phyloP scores from a whole-genome alignment of 2,329 filamentous ascomycete genomes.

The Botrytis tulipae region DNA sequence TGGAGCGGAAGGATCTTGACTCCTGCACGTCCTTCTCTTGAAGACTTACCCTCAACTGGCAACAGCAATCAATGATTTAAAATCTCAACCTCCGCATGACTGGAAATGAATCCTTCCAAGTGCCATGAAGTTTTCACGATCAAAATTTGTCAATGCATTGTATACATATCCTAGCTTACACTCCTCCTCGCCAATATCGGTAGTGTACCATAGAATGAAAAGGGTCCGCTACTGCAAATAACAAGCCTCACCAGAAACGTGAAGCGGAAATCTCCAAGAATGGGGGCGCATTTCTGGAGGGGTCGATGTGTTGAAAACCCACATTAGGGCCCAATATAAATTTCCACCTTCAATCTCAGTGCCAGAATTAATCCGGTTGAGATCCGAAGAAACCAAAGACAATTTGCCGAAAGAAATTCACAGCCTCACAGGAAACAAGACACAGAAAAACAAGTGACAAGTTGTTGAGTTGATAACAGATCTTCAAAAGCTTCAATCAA shows the following conservation, averaged over 20 bases:
- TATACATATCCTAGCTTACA: neutral
- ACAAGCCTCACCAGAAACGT: neutral
- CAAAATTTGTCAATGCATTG: slow-evolving; percentile 5
- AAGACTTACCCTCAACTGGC: neutral
- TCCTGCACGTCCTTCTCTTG: neutral
- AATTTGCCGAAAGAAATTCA: neutral
- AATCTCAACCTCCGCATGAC: slow-evolving; percentile 10
- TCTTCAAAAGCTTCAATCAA: neutral
- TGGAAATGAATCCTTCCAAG: neutral
- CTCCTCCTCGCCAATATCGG: neutral
- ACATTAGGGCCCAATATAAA: neutral
- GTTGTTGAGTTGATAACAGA: neutral
- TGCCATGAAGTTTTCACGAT: slow-evolving; percentile 15
- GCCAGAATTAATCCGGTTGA: slow-evolving; percentile 10
- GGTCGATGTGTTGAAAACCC: neutral
- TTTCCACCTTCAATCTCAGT: neutral
- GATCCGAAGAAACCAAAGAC: neutral
- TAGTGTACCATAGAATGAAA: slow-evolving; percentile 2
- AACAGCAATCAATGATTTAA: neutral
- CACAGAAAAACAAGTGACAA: neutral
- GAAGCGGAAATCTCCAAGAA: slow-evolving; percentile 8
- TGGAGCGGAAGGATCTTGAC: neutral
- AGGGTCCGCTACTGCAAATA: slow-evolving; percentile 13
- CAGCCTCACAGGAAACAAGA: neutral
- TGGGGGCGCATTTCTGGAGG: slow-evolving; percentile 6